Evolutionary conservation across 345 rosid genomes (phyloP), one percentile per base, ranked within the genome.

Genomic region (Pseudoturritis turrita): DNA sequence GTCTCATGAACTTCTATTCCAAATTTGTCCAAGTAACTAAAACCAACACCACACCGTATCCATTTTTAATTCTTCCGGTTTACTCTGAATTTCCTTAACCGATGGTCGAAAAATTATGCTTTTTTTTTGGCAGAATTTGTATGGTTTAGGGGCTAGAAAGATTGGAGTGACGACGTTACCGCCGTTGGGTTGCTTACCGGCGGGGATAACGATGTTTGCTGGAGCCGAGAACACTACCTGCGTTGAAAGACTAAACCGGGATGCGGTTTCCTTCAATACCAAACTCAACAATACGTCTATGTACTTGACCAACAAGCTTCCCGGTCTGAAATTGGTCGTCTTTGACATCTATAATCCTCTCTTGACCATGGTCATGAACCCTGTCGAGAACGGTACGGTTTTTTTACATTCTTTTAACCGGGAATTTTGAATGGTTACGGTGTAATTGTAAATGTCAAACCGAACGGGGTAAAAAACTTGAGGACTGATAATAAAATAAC

Each of bases 131-230:
- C 22, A 92, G 98, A 74, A 80, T 15, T 49, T 93, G 40, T 86
- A 90, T 26, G 67, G 23, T 2, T 59, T 87, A 9, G 98, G 98
- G 45, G 97, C 90, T 50, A 86, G 90, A 79, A 88, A 70, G 74
- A 88, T 93, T 44, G 97, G 98, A 63, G 96, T 93, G 37, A 88
- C 97, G 47, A 65, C 89, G 8, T 63, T 90, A 79, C 98, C 98
- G 7, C 97, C 94, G 0, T 75, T 87, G 2, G 97, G 97, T 29
- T 90, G 98, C 76, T 76, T 93, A 72, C 98, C 96, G 0, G 94
- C 97, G 7, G 82, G 90, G 10, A 77, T 90, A 35, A 88, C 97
- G 23, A 49, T 88, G 70, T 93, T 90, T 52, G 85, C 85, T 10
- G 56, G 44, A 1, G 73, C 83, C 14, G 84, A 87, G 72, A 81